Evolutionary conservation across 78 protist species (phyloP).

Genomic region (Dictyostelium firmibasis): DNA sequence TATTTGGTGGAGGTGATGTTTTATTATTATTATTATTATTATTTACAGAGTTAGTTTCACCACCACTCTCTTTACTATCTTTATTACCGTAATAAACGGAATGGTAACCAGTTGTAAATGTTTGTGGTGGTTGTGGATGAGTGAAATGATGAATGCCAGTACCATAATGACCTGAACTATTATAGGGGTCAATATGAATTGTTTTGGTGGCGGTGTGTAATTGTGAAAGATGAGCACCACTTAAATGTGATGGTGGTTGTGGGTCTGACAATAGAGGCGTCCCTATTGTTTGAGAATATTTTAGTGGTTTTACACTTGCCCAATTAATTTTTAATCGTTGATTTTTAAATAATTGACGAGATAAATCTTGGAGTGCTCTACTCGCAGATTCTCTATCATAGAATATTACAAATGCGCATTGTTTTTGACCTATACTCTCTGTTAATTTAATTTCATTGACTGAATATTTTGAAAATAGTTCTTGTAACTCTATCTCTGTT

Average conservation of each 20-base stretch:
- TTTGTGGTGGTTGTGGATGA: neutral
- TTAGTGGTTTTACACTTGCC: slow-evolving; percentile 20
- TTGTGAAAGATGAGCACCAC: neutral
- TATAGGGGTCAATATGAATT: neutral
- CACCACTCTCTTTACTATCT: neutral
- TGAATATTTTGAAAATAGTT: neutral
- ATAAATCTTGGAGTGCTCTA: neutral
- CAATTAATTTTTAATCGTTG: slow-evolving; percentile 6
- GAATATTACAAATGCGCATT: slow-evolving; percentile 19
- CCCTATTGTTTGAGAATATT: neutral
- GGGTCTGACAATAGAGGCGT: neutral
- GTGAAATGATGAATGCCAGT: neutral
- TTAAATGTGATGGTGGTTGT: neutral
- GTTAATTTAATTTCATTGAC: neutral
- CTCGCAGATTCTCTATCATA: neutral
- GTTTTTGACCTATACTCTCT: neutral
- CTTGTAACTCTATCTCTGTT: neutral
- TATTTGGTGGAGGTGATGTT: too few relatives aligned
- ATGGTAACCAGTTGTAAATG: neutral
- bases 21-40: too few relatives aligned
- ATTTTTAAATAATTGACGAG: neutral
- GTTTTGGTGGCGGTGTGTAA: neutral
- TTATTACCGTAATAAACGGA: neutral
- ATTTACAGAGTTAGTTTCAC: neutral
- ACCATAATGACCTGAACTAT: neutral